A percentile compares a stretch with the other conserved stretches of the same genome.
Evolutionary conservation across 768 basidiomycete genomes (phyloP).

Genomic region (Daedaleopsis sinensis): DNA sequence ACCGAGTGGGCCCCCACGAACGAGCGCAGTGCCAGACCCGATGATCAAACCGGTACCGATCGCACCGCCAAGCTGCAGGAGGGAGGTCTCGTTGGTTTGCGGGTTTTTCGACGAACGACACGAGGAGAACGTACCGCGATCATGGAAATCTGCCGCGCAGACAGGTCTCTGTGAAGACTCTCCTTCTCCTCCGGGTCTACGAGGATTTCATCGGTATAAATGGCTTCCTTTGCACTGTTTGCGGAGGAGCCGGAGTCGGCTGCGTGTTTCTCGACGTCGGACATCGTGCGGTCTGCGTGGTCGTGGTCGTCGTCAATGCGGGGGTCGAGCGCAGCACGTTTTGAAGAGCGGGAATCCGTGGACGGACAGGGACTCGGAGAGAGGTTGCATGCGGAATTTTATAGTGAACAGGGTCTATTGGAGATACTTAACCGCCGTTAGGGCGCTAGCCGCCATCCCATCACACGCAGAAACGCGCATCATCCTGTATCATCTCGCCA

Average conservation of each 20-base stretch:
- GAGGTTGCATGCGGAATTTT: background rate
- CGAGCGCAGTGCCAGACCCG: conserved; percentile 58
- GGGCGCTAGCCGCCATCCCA: background rate
- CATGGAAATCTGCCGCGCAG: conserved; percentile 42
- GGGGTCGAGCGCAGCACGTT: background rate
- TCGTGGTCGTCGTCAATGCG: background rate
- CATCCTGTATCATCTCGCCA: conserved; percentile 17
- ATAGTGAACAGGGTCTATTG: background rate
- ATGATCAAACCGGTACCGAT: conserved; percentile 39
- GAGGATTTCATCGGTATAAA: conserved; percentile 19
- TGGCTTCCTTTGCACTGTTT: conserved; percentile 7
- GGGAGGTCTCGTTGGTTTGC: background rate
- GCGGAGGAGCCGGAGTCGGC: background rate
- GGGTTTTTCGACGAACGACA: background rate
- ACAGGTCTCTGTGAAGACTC: conserved; percentile 37
- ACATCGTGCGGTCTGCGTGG: conserved; percentile 5
- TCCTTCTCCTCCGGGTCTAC: conserved; percentile 30
- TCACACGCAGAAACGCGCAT: conserved; percentile 14
- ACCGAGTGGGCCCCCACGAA: conserved; percentile 57
- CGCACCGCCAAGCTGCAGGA: conserved; percentile 35
- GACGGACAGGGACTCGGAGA: background rate
- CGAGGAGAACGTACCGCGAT: conserved; percentile 34
- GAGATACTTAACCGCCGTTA: background rate
- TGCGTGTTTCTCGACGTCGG: conserved; percentile 9
- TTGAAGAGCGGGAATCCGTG: background rate